Percentiles rank a stretch among this genome's conserved stretches.
These are phyloP conservation scores for Lactarius quietus DNA, from an alignment of 768 basidiomycete genomes.

Conservation along the genomic window DNA sequence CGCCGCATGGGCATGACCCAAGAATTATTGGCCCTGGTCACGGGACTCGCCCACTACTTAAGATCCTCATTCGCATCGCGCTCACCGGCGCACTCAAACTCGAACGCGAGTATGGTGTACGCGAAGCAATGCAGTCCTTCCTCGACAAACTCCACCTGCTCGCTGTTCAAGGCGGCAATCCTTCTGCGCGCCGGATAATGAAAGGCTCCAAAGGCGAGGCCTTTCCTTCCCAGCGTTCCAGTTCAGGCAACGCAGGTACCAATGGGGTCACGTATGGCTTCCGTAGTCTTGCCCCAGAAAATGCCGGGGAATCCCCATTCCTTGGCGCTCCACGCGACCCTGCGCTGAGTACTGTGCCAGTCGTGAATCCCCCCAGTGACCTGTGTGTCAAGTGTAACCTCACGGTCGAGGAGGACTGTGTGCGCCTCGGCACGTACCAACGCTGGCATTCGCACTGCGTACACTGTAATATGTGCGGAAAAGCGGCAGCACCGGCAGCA, in stretches of 20 bases:
- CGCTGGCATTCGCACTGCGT: slow-evolving; percentile 96
- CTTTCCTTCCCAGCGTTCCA: slow-evolving; percentile 32
- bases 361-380: slow-evolving; percentile 80
- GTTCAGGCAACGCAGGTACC: slow-evolving; percentile 65
- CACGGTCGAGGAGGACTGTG: slow-evolving; percentile 97
- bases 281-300: slow-evolving; percentile 85
- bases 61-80: slow-evolving; percentile 98
- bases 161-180: slow-evolving; percentile 81
- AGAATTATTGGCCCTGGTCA: slow-evolving; percentile 93
- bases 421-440: slow-evolving; percentile 91
- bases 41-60: slow-evolving; percentile 98
- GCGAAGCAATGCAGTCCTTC: slow-evolving; percentile 83
- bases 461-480: slow-evolving; percentile 79
- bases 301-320: slow-evolving; percentile 86
- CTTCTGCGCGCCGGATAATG: slow-evolving; percentile 69
- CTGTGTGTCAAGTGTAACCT: slow-evolving; percentile 83
- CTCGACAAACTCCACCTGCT: slow-evolving; percentile 91
- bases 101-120: slow-evolving; percentile 82
- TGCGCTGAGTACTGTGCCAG: slow-evolving; percentile 47
- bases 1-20: slow-evolving; percentile 95
- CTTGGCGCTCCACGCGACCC: slow-evolving; percentile 43
- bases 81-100: slow-evolving; percentile 93
- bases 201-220: slow-evolving; percentile 71
- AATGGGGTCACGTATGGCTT: slow-evolving; percentile 91
- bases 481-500: slow-evolving; percentile 59